A percentile compares a stretch with the other conserved stretches of the same genome.
Conservation (phyloP, 768 basidiomycete genomes). For the Auriscalpium vulgare region DNA sequence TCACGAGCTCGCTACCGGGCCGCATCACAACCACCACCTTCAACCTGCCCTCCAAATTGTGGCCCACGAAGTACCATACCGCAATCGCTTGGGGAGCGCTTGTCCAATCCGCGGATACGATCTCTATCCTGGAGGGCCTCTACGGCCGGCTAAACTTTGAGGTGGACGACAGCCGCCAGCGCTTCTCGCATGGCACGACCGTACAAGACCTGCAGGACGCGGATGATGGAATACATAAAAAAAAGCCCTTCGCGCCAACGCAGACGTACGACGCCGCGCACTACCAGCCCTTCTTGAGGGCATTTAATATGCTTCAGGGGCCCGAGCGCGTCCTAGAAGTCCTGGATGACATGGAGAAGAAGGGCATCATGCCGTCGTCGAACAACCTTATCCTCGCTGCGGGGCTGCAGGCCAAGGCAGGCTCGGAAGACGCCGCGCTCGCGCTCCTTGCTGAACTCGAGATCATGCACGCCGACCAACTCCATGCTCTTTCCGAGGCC, state of each 20-base stretch:
- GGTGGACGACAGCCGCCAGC: background rate
- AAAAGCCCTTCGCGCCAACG: background rate
- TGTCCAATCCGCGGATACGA: constrained; percentile 15
- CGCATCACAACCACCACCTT: constrained; percentile 14
- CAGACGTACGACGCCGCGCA: constrained; percentile 25
- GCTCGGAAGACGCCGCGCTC: constrained; percentile 29
- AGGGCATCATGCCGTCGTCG: constrained; percentile 37
- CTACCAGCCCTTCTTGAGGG: constrained; percentile 49
- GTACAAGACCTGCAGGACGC: background rate
- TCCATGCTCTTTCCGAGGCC: no score
- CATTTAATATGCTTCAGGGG: constrained; percentile 26
- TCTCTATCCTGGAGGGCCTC: constrained; percentile 25
- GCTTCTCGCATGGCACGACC: constrained; percentile 4
- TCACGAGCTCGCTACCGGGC: constrained; percentile 22
- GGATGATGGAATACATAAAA: background rate
- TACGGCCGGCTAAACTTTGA: constrained; percentile 36
- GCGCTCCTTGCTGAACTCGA: constrained; percentile 37
- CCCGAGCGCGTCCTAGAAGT: constrained; percentile 30
- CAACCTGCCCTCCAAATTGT: constrained; percentile 18
- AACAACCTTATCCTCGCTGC: constrained; percentile 46
- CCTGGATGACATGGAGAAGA: constrained; percentile 43
- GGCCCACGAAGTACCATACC: constrained; percentile 27
- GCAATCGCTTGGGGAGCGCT: constrained; percentile 29
- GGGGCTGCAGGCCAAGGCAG: constrained; percentile 34
- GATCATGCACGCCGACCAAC: background rate